Conservation (phyloP, 768 basidiomycete species). For the Lentinula sp. region DNA sequence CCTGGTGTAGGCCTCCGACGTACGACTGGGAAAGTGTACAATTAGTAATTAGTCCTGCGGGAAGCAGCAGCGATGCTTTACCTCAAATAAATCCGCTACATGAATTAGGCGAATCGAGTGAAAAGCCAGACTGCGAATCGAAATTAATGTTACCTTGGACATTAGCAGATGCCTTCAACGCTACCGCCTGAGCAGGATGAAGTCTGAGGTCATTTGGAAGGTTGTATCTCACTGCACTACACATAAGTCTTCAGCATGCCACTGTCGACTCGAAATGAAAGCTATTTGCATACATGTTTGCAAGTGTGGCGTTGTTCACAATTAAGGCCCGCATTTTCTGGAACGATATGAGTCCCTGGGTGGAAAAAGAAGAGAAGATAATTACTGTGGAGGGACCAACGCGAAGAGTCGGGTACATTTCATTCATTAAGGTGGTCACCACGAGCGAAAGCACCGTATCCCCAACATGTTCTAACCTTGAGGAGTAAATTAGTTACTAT, state of each 20-base stretch:
- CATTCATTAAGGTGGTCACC: conserved; percentile 58
- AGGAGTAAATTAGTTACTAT: neutral
- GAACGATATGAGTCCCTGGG: neutral
- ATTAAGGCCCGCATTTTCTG: conserved; percentile 78
- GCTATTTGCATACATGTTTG: conserved; percentile 45
- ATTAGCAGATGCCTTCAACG: conserved; percentile 59
- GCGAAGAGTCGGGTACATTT: conserved; percentile 61
- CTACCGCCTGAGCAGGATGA: conserved; percentile 70
- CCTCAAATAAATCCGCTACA: conserved; percentile 78
- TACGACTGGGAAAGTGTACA: conserved; percentile 45
- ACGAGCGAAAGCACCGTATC: conserved; percentile 67
- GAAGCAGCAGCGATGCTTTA: conserved; percentile 19
- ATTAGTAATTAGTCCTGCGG: neutral
- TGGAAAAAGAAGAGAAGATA: conserved; percentile 8
- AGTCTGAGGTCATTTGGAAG: conserved; percentile 57
- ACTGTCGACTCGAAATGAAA: neutral
- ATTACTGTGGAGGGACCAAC: conserved; percentile 77
- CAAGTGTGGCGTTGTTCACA: conserved; percentile 70
- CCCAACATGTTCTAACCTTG: conserved; percentile 71
- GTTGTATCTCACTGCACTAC: conserved; percentile 58
- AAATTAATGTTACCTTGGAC: conserved; percentile 54
- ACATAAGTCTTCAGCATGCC: neutral
- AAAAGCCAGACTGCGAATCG: neutral
- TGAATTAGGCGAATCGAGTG: conserved; percentile 3
- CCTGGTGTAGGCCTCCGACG: conserved; percentile 71